Evolutionary conservation across 2,329 filamentous ascomycete species (phyloP), one percentile per base, ranked within the genome.

Genomic region (Aspergillus proliferans): DNA sequence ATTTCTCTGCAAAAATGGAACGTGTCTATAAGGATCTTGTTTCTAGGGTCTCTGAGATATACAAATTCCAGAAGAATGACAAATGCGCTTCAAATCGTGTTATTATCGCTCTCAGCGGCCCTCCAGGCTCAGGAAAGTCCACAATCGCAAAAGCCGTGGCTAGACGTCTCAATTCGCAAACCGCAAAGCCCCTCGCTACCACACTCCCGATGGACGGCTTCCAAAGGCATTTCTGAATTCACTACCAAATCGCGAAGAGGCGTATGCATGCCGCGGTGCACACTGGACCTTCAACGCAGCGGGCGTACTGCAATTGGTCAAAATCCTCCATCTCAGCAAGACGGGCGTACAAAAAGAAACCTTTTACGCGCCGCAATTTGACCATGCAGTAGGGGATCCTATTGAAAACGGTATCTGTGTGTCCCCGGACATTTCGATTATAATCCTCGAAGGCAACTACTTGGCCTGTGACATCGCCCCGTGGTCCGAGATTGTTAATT

Each of bases 191-290:
- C 6, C 56, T 64, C 0, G 51, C 56, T 1, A 52, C 62, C 1
- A 24, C 24, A 6, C 52, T 70, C 6, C 63, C 67, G 6, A 68
- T 71, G 66, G 69, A 71, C 44, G 69, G 69, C 12, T 71, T 70
- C 46, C 66, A 1, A 58, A 64, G 9, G 51, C 55, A 15, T 51
- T 51, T 14, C 53, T 71, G 6, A 63, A 68, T 42, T 46, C 47
- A 3, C 55, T 71, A 8, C 64, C 65, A 4, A 62, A 71, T 36
- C 50, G 59, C 3, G 55, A 56, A 34, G 63, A 69, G 46, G 66
- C 69, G 12, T 60, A 68, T 43, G 4, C 58, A 4, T 62, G 68
- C 9, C 65, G 69, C 26, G 69, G 69, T 2, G 66, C 66, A 8
- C 66, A 63, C 1, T 71, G 66, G 62, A 71, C 69, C 0, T 71